Base-by-base conservation (phyloP, 1,284 basidiomycete genomes). In the Pisolithus thermaeus region DNA sequence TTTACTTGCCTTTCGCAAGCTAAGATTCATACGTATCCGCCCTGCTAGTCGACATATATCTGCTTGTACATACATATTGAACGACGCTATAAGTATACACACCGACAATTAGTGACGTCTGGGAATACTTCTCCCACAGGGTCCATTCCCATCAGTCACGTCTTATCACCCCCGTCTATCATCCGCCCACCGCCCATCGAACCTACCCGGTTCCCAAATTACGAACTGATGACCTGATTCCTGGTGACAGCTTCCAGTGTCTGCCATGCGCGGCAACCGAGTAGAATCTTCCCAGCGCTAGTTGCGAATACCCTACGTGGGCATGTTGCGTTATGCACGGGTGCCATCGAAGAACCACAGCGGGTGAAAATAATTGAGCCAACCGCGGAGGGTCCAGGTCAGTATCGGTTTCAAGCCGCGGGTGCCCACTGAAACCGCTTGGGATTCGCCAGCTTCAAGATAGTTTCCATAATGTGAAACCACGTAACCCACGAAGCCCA, bases 121-220 rank as follows among this genome's bases (percentile, higher is more conserved):
- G 50, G 52, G 53, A 54, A 37, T 22, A 46, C 46, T 32, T 50
- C 61, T 65, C 64, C 65, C 64, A 66, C 66, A 68, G 54, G 39
- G 52, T 50, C 59, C 64, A 43, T 61, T 61, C 64, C 66, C 71
- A 75, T 73, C 73, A 74, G 63, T 73, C 72, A 70, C 70, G 60
- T 65, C 67, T 73, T 73, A 73, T 74, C 73, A 63, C 61, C 57
- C 42, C 42, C 56, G 57, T 55, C 49, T 58, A 56, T 64, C 67
- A 59, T 54, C 68, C 68, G 68, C 64, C 60, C 62, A 67, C 64
- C 48, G 52, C 53, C 52, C 61, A 55, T 59, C 55, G 51, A 61
- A 59, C 60, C 63, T 65, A 64, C 66, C 63, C 62, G 63, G 62
- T 59, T 61, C 54, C 55, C 55, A 61, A 61, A 57, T 62, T 41